Conservation (phyloP, 306 rosid species). For the Pachyrhizus erosus region DNA sequence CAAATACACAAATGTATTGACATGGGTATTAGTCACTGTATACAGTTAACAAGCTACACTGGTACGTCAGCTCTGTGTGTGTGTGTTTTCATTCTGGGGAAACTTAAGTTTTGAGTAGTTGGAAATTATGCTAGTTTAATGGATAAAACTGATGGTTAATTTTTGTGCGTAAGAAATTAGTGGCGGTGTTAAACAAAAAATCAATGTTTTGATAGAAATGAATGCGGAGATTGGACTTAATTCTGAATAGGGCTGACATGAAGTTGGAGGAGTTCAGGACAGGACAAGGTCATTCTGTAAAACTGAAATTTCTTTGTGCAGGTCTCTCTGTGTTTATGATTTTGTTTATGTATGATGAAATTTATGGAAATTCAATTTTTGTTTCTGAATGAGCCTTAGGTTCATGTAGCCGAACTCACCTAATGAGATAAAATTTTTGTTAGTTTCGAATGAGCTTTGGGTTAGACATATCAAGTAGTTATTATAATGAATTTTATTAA, state of each 20-base stretch:
- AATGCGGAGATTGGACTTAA: not conserved
- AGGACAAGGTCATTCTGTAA: not conserved
- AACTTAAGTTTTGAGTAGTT: not conserved
- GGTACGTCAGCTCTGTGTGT: not conserved
- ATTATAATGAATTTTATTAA: not conserved
- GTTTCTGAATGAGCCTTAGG: conserved; percentile 11
- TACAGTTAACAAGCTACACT: not conserved
- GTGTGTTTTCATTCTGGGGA: not conserved
- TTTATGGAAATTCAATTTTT: not conserved
- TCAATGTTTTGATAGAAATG: not conserved
- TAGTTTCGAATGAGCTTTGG: not conserved
- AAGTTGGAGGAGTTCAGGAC: not conserved
- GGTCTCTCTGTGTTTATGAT: not conserved
- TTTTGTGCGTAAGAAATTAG: not conserved
- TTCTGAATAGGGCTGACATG: not conserved
- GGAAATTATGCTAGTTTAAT: not conserved
- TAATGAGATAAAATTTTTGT: too few species aligned
- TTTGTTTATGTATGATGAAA: not conserved
- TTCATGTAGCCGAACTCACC: not conserved
- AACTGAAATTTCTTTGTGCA: not conserved
- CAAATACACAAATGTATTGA: not conserved
- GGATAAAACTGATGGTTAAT: not conserved
- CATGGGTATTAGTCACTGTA: not conserved
- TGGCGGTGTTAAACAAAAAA: not conserved
- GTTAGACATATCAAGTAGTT: not conserved